Evolutionary conservation across 2,329 filamentous ascomycete species (phyloP), one percentile per base, ranked within the genome.

Genomic region (Coniochaeta pulveracea): DNA sequence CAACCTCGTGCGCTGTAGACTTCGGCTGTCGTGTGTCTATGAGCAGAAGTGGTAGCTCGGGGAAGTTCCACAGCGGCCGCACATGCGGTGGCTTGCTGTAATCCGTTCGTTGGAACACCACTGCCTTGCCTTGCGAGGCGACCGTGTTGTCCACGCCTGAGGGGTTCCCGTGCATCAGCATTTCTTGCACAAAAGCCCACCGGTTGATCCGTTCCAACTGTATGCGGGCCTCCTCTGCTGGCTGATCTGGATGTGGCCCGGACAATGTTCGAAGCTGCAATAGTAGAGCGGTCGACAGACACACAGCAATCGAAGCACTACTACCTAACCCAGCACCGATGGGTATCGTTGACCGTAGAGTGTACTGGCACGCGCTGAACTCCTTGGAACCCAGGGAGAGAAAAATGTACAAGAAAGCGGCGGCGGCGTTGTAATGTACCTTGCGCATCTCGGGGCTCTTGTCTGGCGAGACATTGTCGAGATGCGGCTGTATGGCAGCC

Each of bases 61-160:
- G 91, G 51, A 98, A 96, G 45, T 84, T 76, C 61, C 80, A 84
- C 1, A 98, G 58, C 1, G 86, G 73, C 9, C 69, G 72, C 4
- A 96, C 86, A 0, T 62, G 61, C 0, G 89, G 85, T 3, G 88
- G 84, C 50, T 80, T 80, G 37, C 65, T 65, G 54, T 88, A 85
- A 51, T 93, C 81, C 33, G 65, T 71, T 34, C 88, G 72, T 48
- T 89, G 80, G 60, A 93, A 98, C 3, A 96, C 66, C 2, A 98
- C 86, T 0, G 88, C 91, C 59, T 94, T 95, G 37, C 91, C 91
- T 48, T 93, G 84, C 10, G 88, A 83, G 10, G 89, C 72, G 18
- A 98, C 89, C 3, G 91, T 98, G 56, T 98, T 98, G 59, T 98
- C 91, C 26, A 98, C 85, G 0, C 91, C 91, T 0, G 85, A 94